These are phyloP conservation scores for Wickerhamiella qilinensis DNA, from an alignment of 805 yeast species.

Conservation along the genomic window DNA sequence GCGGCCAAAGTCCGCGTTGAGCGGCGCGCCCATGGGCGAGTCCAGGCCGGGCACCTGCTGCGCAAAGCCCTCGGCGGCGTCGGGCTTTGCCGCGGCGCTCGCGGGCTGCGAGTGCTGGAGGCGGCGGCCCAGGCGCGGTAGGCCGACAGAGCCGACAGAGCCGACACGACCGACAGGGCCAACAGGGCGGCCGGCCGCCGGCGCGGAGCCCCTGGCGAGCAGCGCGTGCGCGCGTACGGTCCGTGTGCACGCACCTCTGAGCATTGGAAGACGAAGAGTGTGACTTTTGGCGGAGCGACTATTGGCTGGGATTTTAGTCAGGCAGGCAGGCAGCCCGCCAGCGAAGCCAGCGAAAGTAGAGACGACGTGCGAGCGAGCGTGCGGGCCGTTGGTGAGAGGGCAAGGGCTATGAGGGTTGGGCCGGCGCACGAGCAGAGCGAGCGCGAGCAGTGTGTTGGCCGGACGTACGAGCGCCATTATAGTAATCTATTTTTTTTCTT, in stretches of 20 bases:
- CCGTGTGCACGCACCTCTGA: background rate
- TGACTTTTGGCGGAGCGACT: background rate
- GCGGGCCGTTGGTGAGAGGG: no score
- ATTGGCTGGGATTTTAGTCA: background rate
- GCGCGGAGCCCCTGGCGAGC: no score
- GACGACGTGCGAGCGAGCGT: no score
- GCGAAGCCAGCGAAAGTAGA: no score
- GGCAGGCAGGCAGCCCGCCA: background rate
- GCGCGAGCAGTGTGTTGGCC: no score
- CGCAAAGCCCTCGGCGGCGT: slow-evolving; percentile 5
- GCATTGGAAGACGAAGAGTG: background rate
- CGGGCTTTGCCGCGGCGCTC: background rate
- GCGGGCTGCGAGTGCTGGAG: slow-evolving; percentile 1
- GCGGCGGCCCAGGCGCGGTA: background rate
- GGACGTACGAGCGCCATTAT: no score
- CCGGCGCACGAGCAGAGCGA: no score
- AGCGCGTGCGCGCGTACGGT: background rate
- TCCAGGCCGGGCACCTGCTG: slow-evolving; percentile 11
- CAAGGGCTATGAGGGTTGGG: no score
- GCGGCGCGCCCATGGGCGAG: slow-evolving; percentile 20
- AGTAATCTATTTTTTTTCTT: no score
- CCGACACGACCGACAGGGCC: background rate
- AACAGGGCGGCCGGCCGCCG: background rate
- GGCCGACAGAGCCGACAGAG: background rate
- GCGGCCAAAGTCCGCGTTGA: slow-evolving; percentile 18